Evolutionary conservation across 2,329 filamentous ascomycete genomes (phyloP).

Genomic region (Cytospora piceicola): DNA sequence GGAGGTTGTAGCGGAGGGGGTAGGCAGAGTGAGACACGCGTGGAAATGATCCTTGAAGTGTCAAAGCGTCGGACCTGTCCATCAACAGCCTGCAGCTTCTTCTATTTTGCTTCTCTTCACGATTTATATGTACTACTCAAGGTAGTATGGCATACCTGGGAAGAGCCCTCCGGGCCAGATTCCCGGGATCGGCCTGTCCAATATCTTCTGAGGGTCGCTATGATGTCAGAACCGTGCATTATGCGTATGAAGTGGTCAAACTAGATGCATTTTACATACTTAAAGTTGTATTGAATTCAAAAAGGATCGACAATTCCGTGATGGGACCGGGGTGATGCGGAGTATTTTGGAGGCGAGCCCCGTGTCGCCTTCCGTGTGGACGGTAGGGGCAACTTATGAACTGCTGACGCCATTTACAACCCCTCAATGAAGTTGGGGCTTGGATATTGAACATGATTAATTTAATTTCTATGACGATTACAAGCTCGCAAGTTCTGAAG

Average conservation of each 20-base stretch:
- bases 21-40: not conserved
- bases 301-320: not conserved
- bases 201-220: not conserved
- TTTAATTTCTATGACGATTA: not conserved
- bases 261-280: not conserved
- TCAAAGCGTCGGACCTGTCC: too few species aligned
- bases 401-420: too few species aligned
- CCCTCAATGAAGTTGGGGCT: too few species aligned
- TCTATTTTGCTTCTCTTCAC: not conserved
- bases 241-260: not conserved
- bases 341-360: too few species aligned
- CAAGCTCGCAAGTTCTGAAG: too few species aligned
- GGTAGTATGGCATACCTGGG: not conserved
- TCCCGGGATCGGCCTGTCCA: not conserved
- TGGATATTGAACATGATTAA: not conserved
- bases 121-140: not conserved
- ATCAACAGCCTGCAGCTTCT: not conserved
- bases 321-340: not conserved
- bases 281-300: not conserved
- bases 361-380: not conserved
- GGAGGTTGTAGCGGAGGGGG: not conserved
- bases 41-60: too few species aligned
- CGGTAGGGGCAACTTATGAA: too few species aligned
- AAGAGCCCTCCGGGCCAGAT: not conserved
- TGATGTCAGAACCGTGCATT: constrained; percentile 11